These are phyloP conservation scores for Lentinula novae-zelandiae DNA, from an alignment of 1,284 basidiomycete species.

Conservation along the genomic window DNA sequence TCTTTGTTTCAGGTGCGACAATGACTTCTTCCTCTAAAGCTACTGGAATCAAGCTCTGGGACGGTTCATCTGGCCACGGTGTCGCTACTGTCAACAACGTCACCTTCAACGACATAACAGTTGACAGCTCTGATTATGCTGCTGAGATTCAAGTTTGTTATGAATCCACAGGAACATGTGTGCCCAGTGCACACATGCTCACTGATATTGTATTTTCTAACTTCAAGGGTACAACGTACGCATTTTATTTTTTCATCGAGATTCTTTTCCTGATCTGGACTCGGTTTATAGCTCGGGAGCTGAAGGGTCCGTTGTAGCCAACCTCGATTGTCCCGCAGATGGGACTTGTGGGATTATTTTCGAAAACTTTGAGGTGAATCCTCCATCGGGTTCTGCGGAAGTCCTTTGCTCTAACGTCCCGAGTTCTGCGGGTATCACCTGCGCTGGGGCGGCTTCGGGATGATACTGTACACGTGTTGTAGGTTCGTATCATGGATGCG, in stretches of 20 bases:
- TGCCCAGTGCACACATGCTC: slow-evolving; percentile 22
- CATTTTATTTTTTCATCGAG: neutral
- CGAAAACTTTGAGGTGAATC: slow-evolving; percentile 21
- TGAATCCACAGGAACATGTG: slow-evolving; percentile 20
- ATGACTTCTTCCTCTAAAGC: slow-evolving; percentile 30
- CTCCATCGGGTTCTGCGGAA: slow-evolving; percentile 23
- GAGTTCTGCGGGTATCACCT: slow-evolving; percentile 21
- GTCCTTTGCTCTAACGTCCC: slow-evolving; percentile 26
- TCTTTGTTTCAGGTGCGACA: slow-evolving; percentile 23
- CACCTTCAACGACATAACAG: slow-evolving; percentile 25
- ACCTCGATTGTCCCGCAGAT: slow-evolving; percentile 23
- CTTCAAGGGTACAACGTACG: slow-evolving; percentile 26
- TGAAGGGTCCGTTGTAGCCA: slow-evolving; percentile 23
- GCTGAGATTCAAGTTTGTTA: slow-evolving; percentile 30
- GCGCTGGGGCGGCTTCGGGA: slow-evolving; percentile 23
- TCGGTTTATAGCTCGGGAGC: slow-evolving; percentile 20
- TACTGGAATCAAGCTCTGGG: slow-evolving; percentile 28
- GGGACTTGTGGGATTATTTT: slow-evolving; percentile 26
- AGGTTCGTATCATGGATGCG: too few relatives aligned
- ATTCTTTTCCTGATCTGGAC: neutral
- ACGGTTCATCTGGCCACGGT: slow-evolving; percentile 25
- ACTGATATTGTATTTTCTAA: slow-evolving; percentile 23
- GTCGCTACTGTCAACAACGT: slow-evolving; percentile 29
- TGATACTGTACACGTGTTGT: neutral
- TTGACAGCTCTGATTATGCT: slow-evolving; percentile 30